phyloP scores from a whole-genome alignment of 139 green algal genomes.

The Chlamydomonas schloesseri region DNA sequence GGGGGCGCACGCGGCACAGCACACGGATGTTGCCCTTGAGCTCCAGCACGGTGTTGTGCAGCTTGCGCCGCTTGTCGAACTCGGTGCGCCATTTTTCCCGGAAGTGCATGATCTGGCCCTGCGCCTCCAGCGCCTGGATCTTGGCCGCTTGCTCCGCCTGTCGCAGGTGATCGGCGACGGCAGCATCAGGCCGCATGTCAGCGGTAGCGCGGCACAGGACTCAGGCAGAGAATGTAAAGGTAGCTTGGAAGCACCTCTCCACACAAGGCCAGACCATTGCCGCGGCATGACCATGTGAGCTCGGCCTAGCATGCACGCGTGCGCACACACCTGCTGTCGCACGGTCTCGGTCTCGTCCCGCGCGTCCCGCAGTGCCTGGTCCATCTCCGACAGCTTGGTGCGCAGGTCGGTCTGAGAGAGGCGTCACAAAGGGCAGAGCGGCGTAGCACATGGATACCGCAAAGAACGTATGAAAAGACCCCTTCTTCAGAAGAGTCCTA shows the following conservation, averaged over 20 bases:
- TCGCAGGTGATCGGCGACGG: no score
- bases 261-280: no score
- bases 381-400: slow-evolving; percentile 17
- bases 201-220: not conserved
- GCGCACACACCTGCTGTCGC: slow-evolving; percentile 20
- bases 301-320: no score
- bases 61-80: slow-evolving; percentile 66
- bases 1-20: slow-evolving; percentile 68
- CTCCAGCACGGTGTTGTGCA: slow-evolving; percentile 67
- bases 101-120: slow-evolving; percentile 58
- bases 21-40: slow-evolving; percentile 76
- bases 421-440: no score
- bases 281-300: no score
- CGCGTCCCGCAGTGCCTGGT: not conserved
- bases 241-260: no score
- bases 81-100: slow-evolving; percentile 64
- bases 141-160: slow-evolving; percentile 22
- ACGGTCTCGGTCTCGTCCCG: slow-evolving; percentile 9
- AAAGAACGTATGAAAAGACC: no score
- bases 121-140: slow-evolving; percentile 53
- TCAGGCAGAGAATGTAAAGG: not conserved
- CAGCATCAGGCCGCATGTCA: not conserved
- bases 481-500: no score
- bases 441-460: no score
- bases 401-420: slow-evolving; percentile 23